Base-by-base conservation (phyloP, 148 eudicot genomes). In the Rheum nobile region DNA sequence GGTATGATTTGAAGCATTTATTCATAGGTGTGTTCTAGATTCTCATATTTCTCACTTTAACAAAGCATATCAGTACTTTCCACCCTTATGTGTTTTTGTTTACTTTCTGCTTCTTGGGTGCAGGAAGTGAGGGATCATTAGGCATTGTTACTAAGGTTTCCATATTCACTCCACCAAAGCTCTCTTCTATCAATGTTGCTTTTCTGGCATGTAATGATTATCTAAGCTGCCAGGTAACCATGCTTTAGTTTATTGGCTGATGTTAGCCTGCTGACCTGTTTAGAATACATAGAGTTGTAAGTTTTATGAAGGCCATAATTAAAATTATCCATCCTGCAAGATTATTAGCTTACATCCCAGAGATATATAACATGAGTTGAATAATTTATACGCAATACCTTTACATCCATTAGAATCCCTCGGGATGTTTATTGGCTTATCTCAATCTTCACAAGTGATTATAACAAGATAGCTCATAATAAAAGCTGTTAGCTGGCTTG, bases 1-100 rank as follows among this genome's bases (percentile, higher is more conserved):
- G 98, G 81, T 94, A 94, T 83, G 98, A 94, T 86, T 82, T 94
- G 87, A 94, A 94, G 88, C 98, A 94, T 84, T 91, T 91, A 81
- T 91, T 94, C 77, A 90, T 94, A 88, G 98, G 98, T 91, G 78
- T 80, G 82, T 82, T 67, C 41, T 79, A 19, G 75, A 48, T 29
- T 21, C 37, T 48, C 42, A 26, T 28, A 31, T 19, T 70, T 31
- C 17, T 61, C 43, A 72, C 76, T 22, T n/a, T 65, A 65, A 34
- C n/a, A 65, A 61, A 65, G n/a, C 41, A 71, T 11, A 39, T 71
- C 29, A 69, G 32, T 69, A n/a, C 19, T 71, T 28, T 43, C 4
- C 0, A 1, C 43, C 50, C 31, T 22, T 19, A 16, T n/a, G 46
- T 22, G 29, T 22, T 39, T 21, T 65, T 32, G 17, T 17, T 8